Conservation (phyloP, 768 basidiomycete species). For the Macrolepiota dolichaula region DNA sequence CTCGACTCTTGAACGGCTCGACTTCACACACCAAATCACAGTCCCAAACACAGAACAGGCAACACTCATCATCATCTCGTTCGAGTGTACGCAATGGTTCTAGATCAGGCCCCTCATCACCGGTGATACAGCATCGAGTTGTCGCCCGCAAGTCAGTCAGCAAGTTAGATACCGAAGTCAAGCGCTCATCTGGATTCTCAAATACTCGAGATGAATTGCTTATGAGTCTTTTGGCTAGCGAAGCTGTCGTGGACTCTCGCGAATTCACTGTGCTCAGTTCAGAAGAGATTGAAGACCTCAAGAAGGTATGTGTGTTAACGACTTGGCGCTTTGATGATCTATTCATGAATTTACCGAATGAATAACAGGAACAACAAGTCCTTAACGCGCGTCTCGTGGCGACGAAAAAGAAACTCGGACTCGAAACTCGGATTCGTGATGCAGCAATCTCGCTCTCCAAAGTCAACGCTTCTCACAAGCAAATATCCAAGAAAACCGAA, state of each 20-base stretch:
- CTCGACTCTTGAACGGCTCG: conserved; percentile 6
- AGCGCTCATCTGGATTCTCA: conserved; percentile 39
- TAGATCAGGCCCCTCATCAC: conserved; percentile 21
- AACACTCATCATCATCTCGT: not conserved
- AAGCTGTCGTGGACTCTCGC: conserved; percentile 91
- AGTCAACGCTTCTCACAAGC: conserved; percentile 59
- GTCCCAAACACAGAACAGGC: not conserved
- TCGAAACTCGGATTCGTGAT: conserved; percentile 87
- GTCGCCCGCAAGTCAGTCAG: conserved; percentile 32
- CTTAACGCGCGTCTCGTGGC: conserved; percentile 64
- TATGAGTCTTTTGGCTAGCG: conserved; percentile 86
- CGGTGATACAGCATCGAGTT: conserved; percentile 26
- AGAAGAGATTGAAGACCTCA: conserved; percentile 47
- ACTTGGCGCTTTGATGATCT: not conserved
- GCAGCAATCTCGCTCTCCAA: conserved; percentile 74
- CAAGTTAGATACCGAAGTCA: conserved; percentile 32
- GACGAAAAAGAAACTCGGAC: conserved; percentile 67
- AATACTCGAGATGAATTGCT: conserved; percentile 81
- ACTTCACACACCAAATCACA: not conserved
- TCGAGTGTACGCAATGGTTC: conserved; percentile 3
- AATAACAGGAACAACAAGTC: conserved; percentile 65
- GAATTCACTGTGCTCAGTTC: conserved; percentile 70
- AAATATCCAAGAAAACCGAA: conserved; percentile 58
- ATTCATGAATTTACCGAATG: conserved; percentile 4
- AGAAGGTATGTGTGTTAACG: conserved; percentile 35